Evolutionary conservation across 208 protist species (phyloP), one percentile per base, ranked within the genome.

Genomic region (Naegleria fowleri): DNA sequence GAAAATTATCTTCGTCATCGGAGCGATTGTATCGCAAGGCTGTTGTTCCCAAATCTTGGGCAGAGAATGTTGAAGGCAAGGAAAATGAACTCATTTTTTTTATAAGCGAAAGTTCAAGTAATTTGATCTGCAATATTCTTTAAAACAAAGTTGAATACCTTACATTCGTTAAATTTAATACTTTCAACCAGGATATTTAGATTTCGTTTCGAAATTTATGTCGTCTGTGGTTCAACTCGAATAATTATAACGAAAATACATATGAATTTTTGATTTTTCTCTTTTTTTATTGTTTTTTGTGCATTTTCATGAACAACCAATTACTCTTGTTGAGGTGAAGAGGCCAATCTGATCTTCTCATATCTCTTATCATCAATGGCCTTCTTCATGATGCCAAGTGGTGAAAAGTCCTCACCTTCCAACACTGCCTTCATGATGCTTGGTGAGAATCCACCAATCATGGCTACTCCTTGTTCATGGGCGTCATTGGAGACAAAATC

Each of bases 371-470:
- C 83, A 29, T 87, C 15, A 51, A 87, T 87, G 33, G 83, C 83
- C 41, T 87, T 36, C 15, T 25, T 87, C 83, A 87, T 51, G 83
- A 87, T 51, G 29, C 16, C 36, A 51, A 51, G 52, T 9, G 83
- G 83, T 11, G 83, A 43, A 38, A 25, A 87, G 33, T 93, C 75
- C 67, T 90, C 90, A 38, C 11, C 51, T 36, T 92, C 86, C 22
- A 93, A 87, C 22, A 93, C 41, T 2, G 67, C 6, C 39, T 93
- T 92, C 0, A 93, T 29, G 19, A 93, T 79, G 11, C 52, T 67
- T 59, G 90, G 90, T 9, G 86, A 91, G n/a, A 93, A 93, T 29
- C 92, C 92, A 88, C 84, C 86, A 4, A 93, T 59, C 13, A 93
- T 58, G 33, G 59, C 92, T 29, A 93, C 92, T 76, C 43, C 83